A percentile compares a stretch with the other conserved stretches of the same genome.
phyloP scores from a whole-genome alignment of 31 red algal genomes.

The Asparagopsis taxiformis region DNA sequence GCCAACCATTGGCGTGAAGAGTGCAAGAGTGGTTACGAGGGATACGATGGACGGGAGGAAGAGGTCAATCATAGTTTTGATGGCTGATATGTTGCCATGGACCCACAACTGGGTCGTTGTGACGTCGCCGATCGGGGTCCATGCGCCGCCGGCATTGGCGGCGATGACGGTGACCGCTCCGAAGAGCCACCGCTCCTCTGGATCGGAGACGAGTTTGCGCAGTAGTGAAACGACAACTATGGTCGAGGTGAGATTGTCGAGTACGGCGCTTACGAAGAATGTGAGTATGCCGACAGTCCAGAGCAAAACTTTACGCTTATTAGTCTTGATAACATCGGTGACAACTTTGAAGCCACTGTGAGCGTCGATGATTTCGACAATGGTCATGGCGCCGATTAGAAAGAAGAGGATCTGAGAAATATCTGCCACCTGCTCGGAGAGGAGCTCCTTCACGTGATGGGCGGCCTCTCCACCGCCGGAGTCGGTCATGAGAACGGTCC shows the following conservation, averaged over 20 bases:
- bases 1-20: conserved; percentile 72
- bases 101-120: conserved; percentile 99
- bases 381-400: conserved; percentile 94
- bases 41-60: conserved; percentile 93
- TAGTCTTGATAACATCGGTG: conserved; percentile 87
- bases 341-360: conserved; percentile 96
- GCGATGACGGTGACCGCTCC: conserved; percentile 95
- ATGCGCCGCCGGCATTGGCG: conserved; percentile 97
- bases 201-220: conserved; percentile 85
- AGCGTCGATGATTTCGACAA: conserved; percentile 97
- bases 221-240: conserved; percentile 97
- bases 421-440: conserved; percentile 61
- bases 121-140: conserved; percentile 99
- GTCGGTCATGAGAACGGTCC: conserved; percentile 75
- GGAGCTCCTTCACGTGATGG: conserved; percentile 35
- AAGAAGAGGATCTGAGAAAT: conserved; percentile 96
- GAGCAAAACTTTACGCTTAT: conserved; percentile 66
- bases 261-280: conserved; percentile 92
- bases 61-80: conserved; percentile 79
- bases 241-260: conserved; percentile 97
- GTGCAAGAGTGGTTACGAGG: conserved; percentile 62
- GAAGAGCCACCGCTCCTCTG: conserved; percentile 80
- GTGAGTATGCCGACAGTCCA: conserved; percentile 95
- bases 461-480: conserved; percentile 26
- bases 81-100: conserved; percentile 86